These are phyloP conservation scores for Drosera capensis DNA, from an alignment of 148 eudicot species.

Conservation along the genomic window DNA sequence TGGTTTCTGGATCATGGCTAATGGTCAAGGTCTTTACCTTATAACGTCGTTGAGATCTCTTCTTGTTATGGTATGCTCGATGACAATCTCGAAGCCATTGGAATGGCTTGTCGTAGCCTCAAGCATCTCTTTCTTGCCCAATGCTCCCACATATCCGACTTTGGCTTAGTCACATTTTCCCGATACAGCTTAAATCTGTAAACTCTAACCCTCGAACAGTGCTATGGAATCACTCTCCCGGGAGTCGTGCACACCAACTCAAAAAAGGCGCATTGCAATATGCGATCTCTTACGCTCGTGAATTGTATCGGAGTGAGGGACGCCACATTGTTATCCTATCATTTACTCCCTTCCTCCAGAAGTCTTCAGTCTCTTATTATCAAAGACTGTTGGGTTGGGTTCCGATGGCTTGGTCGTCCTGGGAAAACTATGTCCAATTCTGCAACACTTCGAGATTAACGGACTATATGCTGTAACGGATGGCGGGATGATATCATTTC, in stretches of 20 bases:
- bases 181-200: constrained; percentile 44
- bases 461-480: constrained; percentile 59
- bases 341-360: constrained; percentile 20
- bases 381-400: constrained; percentile 45
- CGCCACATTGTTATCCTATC: constrained; percentile 14
- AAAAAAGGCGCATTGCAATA: constrained; percentile 26
- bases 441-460: constrained; percentile 49
- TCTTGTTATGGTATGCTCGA: constrained; percentile 67
- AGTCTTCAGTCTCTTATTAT: constrained; percentile 57
- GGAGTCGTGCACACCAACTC: constrained; percentile 47
- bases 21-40: constrained; percentile 43
- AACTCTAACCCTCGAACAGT: constrained; percentile 64
- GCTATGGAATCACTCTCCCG: constrained; percentile 42
- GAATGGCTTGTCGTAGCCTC: constrained; percentile 45
- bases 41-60: constrained; percentile 31
- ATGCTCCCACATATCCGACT: constrained; percentile 58
- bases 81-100: constrained; percentile 59
- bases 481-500: constrained; percentile 39
- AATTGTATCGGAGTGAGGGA: constrained; percentile 76
- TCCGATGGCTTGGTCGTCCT: constrained; percentile 40
- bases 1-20: constrained; percentile 92
- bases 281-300: constrained; percentile 52
- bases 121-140: constrained; percentile 50
- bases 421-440: constrained; percentile 56
- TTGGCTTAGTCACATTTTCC: constrained; percentile 48